Percentiles rank a stretch among this genome's conserved stretches.
These are phyloP conservation scores for Diaporthe sp. DNA, from an alignment of 2,329 filamentous ascomycete genomes.

Conservation along the genomic window DNA sequence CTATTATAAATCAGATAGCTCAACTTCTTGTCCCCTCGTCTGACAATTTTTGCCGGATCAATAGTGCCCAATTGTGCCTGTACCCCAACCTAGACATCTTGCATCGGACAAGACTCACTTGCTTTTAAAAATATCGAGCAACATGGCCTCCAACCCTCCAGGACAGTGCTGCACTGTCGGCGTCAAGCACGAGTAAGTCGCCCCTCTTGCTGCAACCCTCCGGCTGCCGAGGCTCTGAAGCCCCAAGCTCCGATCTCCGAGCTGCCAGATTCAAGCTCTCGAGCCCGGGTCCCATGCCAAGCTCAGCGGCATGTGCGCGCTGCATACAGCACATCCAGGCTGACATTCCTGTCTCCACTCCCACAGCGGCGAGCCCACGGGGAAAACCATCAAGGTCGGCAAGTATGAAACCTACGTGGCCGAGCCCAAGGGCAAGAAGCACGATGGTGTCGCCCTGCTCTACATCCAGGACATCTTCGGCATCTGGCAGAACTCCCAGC, in stretches of 20 bases:
- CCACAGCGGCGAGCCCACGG: conserved; percentile 61
- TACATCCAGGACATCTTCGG: conserved; percentile 63
- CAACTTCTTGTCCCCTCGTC: conserved; percentile 15
- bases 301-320: background rate
- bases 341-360: background rate
- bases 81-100: background rate
- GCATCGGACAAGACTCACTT: background rate
- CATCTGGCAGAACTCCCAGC: conserved; percentile 70
- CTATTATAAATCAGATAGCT: conserved; percentile 25
- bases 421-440: conserved; percentile 55
- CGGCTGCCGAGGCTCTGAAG: background rate
- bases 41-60: background rate
- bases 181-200: conserved; percentile 65
- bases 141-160: conserved; percentile 68
- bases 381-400: conserved; percentile 60
- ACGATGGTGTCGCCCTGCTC: conserved; percentile 59
- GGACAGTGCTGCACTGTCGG: conserved; percentile 65
- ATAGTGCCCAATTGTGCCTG: background rate
- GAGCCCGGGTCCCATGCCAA: background rate
- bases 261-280: background rate
- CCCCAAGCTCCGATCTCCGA: conserved; percentile 11
- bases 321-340: background rate
- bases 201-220: background rate
- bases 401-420: conserved; percentile 65
- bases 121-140: conserved; percentile 12